phyloP scores from a whole-genome alignment of 2,329 filamentous ascomycete genomes.

The Aspergillus amoenus region DNA sequence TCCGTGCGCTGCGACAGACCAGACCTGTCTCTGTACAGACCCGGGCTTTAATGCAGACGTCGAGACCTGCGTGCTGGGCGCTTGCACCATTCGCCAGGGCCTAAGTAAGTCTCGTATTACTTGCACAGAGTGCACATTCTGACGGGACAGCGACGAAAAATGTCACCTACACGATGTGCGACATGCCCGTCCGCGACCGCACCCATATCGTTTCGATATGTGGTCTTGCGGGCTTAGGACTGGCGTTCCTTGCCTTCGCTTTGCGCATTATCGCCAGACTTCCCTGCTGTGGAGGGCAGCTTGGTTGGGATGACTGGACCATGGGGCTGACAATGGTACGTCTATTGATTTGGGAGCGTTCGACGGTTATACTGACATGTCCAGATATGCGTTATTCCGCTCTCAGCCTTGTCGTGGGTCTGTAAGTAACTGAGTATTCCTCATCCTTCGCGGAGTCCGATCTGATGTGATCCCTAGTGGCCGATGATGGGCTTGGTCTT shows the following conservation, averaged over 20 bases:
- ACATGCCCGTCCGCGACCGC: slow-evolving; percentile 38
- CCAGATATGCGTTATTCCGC: slow-evolving; percentile 14
- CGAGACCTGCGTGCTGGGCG: slow-evolving; percentile 33
- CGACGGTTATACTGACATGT: no score
- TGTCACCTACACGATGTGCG: slow-evolving; percentile 40
- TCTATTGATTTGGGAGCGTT: background rate
- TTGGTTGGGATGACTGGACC: slow-evolving; percentile 43
- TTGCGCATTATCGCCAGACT: slow-evolving; percentile 40
- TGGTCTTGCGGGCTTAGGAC: slow-evolving; percentile 34
- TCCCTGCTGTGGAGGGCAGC: slow-evolving; percentile 32
- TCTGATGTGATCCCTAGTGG: slow-evolving; percentile 26
- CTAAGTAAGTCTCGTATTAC: slow-evolving; percentile 27
- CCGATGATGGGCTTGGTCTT: slow-evolving; percentile 41
- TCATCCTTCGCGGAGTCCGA: no score
- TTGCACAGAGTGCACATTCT: background rate
- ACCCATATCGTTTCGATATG: slow-evolving; percentile 30
- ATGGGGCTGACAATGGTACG: slow-evolving; percentile 27
- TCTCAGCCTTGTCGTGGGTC: slow-evolving; percentile 26
- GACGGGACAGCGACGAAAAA: slow-evolving; percentile 41
- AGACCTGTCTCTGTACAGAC: slow-evolving; percentile 43
- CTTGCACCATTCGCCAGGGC: slow-evolving; percentile 39
- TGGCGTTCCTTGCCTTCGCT: slow-evolving; percentile 35
- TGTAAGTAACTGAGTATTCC: slow-evolving; percentile 19
- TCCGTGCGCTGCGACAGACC: slow-evolving; percentile 37
- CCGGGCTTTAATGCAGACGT: slow-evolving; percentile 30